Percentiles rank a stretch among this genome's conserved stretches.
Evolutionary conservation across 2,329 filamentous ascomycete species (phyloP).

Genomic region (Sodiomyces alkalinus): DNA sequence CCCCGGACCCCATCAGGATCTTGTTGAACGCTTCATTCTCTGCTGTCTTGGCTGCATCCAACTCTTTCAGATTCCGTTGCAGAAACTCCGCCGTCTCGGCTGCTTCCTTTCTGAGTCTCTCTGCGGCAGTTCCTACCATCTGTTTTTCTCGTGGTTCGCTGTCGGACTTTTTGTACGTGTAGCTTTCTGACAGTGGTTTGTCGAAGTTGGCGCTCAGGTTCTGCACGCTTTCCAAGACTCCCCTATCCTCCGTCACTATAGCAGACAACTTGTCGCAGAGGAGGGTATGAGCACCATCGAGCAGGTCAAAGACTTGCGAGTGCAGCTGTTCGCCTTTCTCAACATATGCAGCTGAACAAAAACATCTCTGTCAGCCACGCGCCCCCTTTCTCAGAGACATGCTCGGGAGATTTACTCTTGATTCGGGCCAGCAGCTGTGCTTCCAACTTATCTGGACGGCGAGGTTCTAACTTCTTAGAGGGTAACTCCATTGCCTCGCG

Average conservation of each 20-base stretch:
- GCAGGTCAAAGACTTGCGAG: background rate
- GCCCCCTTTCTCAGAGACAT: background rate
- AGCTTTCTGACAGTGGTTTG: constrained; percentile 1
- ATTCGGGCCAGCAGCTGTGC: too few relatives aligned
- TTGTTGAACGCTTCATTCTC: too few relatives aligned
- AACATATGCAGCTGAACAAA: background rate
- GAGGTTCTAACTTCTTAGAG: too few relatives aligned
- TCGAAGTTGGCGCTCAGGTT: background rate
- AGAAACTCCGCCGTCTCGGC: background rate
- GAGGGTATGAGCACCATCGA: background rate
- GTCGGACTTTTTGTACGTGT: background rate
- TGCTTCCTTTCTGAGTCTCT: background rate
- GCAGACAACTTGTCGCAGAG: background rate
- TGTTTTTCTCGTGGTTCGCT: background rate
- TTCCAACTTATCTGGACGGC: too few relatives aligned
- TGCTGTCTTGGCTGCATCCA: too few relatives aligned
- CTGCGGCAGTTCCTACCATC: background rate
- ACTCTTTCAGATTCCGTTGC: too few relatives aligned
- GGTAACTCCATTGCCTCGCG: too few relatives aligned
- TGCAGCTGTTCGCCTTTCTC: background rate
- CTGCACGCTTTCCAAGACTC: background rate
- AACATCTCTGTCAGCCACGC: background rate
- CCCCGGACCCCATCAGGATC: too few relatives aligned
- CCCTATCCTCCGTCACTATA: background rate
- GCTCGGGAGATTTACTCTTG: too few relatives aligned